Evolutionary conservation across 202 grass and related monocot genomes (phyloP).

Genomic region (Bolboschoenoplectus hybrid): DNA sequence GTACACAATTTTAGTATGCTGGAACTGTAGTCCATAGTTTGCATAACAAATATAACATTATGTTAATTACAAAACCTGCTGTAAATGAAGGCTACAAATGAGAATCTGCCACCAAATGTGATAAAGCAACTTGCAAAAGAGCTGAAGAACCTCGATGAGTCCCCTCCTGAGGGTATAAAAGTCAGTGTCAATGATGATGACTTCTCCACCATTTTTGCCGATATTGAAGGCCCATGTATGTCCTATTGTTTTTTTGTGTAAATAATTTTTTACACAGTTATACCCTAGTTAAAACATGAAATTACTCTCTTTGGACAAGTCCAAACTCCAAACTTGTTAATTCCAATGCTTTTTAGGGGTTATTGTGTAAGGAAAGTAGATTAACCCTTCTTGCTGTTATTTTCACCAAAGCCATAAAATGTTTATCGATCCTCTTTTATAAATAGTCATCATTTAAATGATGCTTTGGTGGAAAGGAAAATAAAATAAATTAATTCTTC

Average conservation of each 20-base stretch:
- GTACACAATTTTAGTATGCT: no score
- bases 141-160: slow-evolving; percentile 88
- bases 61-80: slow-evolving; percentile 22
- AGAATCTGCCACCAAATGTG: slow-evolving; percentile 95
- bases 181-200: slow-evolving; percentile 94
- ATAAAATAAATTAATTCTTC: neutral
- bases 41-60: neutral
- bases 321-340: neutral
- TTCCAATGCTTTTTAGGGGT: neutral
- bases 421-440: neutral
- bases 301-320: neutral
- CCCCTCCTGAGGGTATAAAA: slow-evolving; percentile 94
- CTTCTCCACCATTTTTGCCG: slow-evolving; percentile 90
- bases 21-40: neutral
- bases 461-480: neutral
- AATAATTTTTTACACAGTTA: neutral
- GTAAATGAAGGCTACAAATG: slow-evolving; percentile 76
- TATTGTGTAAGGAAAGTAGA: neutral
- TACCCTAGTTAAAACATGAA: slow-evolving; percentile 28
- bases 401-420: neutral
- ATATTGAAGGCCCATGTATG: slow-evolving; percentile 88
- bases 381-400: neutral
- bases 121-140: slow-evolving; percentile 92
- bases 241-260: slow-evolving; percentile 28
- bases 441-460: neutral